Base-by-base conservation (phyloP, 495 filamentous ascomycete species). In the Talaromyces wortmannii region DNA sequence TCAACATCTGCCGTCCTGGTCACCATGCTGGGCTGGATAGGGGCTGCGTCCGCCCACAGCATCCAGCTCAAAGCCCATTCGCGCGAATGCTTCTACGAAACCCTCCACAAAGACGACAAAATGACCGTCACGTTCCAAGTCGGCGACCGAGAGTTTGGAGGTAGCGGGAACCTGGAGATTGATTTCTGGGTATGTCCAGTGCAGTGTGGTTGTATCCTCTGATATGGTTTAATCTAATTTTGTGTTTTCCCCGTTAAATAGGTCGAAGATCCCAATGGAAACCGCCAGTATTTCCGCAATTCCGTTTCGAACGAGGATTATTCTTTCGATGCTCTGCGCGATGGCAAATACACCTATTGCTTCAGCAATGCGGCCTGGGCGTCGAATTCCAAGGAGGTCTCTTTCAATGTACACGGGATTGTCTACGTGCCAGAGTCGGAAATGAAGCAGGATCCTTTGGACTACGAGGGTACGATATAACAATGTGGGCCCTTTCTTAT, bases 101-200 rank as follows among this genome's bases (percentile, higher is more conserved):
- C 75, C 48, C 84, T 98, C 44, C 91, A 96, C 75, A 83, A 79
- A 61, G 94, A 96, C 70, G 94, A 98, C 75, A 86, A 87, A 70
- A 98, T 98, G 94, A 97, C 91, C 8, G 92, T 98, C 31, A 94
- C 91, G 13, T 98, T 96, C 78, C 94, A 97, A 77, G 92, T 97
- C 56, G 94, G 95, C 60, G 94, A 98, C 67, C 74, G 95, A 54
- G 94, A 98, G 63, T 97, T 97, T 70, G 94, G 92, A 31, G 86
- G 89, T 13, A 91, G 90, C 43, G 92, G 94, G 11, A 97, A 97
- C 65, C 76, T 98, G 15, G 94, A 97, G 61, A 83, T 97, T 68
- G 94, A 97, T 70, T 97, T 97, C 70, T 98, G 92, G 94, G 94
- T 97, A 85, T 55, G 83, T 66, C 4, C 23, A 2, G 23, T 48